A percentile compares a stretch with the other conserved stretches of the same genome.
Evolutionary conservation across 768 basidiomycete genomes (phyloP).

Genomic region (Tylopilus sp.): DNA sequence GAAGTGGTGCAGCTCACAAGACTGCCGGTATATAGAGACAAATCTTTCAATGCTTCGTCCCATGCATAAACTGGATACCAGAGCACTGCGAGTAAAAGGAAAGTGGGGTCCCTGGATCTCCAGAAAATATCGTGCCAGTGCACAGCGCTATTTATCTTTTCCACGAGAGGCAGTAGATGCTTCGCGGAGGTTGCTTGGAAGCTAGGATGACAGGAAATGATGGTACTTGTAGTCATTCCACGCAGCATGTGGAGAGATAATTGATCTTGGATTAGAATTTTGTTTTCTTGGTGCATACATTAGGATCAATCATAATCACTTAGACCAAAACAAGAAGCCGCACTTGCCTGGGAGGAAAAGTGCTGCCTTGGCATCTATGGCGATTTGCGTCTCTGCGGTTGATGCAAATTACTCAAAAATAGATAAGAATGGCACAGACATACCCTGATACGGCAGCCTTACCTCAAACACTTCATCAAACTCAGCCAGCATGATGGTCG

Average conservation of each 20-base stretch:
- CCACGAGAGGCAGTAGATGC: constrained; percentile 25
- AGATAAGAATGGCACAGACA: neutral
- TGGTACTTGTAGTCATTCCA: constrained; percentile 29
- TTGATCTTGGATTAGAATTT: constrained; percentile 31
- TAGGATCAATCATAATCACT: neutral
- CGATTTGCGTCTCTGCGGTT: constrained; percentile 13
- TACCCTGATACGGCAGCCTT: constrained; percentile 13
- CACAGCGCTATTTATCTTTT: constrained; percentile 29
- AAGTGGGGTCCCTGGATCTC: constrained; percentile 30
- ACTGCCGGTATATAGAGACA: constrained; percentile 48
- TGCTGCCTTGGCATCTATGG: constrained; percentile 32
- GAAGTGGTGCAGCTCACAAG: constrained; percentile 34
- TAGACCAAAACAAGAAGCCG: neutral
- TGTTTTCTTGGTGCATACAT: constrained; percentile 8
- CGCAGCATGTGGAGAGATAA: constrained; percentile 40
- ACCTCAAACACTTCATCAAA: neutral
- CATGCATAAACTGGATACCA: constrained; percentile 63
- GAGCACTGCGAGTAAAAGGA: constrained; percentile 38
- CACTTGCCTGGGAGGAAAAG: constrained; percentile 22
- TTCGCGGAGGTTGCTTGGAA: constrained; percentile 23
- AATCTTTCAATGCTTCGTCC: constrained; percentile 53
- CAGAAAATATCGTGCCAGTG: constrained; percentile 35
- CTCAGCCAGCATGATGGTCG: constrained; percentile 10
- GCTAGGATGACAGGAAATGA: constrained; percentile 33
- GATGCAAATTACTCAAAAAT: neutral